Base-by-base conservation (phyloP, 139 green algal genomes). In the Tetradesmus lagerheimii region DNA sequence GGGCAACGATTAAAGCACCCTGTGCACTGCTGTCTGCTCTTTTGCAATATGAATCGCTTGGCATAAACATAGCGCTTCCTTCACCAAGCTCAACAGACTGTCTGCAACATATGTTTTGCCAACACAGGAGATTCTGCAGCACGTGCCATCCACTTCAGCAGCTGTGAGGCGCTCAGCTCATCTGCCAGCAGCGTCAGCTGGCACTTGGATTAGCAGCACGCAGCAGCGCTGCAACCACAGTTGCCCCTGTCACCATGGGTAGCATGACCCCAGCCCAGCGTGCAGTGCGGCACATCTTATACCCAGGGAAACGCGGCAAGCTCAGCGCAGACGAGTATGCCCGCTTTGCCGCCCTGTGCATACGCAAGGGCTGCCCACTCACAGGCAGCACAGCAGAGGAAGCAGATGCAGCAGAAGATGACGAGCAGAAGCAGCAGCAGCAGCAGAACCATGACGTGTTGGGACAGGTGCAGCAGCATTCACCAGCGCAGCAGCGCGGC, bases 231-330 rank as follows among this genome's bases (percentile, higher is more conserved):
- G n/a, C 4, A 39, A 1, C 5, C 27, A 5, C n/a, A 31, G 23
- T 11, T n/a, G 80, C 29, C 14, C n/a, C 45, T 25, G 14, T 4
- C n/a, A 41, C 25, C 45, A 86, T 86, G 80, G 43, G 43, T 37
- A 71, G 57, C 20, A 50, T 86, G 29, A 86, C 80, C 20, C 29
- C 34, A 57, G 80, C 64, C 9, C 80, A 86, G 45, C 64, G 34
- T 31, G 57, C n/a, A 15, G 41, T 86, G 25, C 64, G 80, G 14
- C 43, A 50, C 45, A 29, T 71, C 4, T 27, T 86, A 4, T 86
- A 47, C 20, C 80, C 80, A 39, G 45, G 80, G 16, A 86, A 86
- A 53, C 80, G 80, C 16, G 80, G 80, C 80, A 86, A 86, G 80
- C 80, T 86, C 27, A 57, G 66, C 29, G n/a, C 37, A 16, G 38